Evolutionary conservation across 2,329 filamentous ascomycete species (phyloP), one percentile per base, ranked within the genome.

Genomic region (Colletotrichum eleusines): DNA sequence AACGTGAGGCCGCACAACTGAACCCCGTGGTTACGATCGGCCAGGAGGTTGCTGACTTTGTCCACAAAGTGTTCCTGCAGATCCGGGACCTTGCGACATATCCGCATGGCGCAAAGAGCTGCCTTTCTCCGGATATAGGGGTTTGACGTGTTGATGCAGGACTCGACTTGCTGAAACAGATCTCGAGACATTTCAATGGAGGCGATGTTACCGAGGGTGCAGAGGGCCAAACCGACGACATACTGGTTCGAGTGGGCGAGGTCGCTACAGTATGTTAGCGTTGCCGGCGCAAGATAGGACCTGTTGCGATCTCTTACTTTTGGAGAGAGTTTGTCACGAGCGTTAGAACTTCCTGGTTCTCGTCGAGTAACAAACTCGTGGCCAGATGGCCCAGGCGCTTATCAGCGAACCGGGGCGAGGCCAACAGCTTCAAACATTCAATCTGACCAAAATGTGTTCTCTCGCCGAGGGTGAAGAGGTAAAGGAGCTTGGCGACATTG

Each of bases 371-470:
- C 79, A 99, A 84, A 90, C 98, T 99, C 23, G 96, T 99, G 31
- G 96, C 96, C 75, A 99, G 85, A 79, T 99, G 97, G 50, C 96
- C 96, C 76, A 99, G 84, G 58, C 96, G 91, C 85, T 99, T 99
- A 86, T 99, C 96, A 75, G 96, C 96, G 79, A 99, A 99, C 70
- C 95, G 94, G 74, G 97, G 95, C 50, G 96, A 99, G 69, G 96
- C 96, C 69, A 99, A 89, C 61, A 99, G 89, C 84, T 99, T 99
- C 78, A 99, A 88, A 82, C 96, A 99, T 89, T 99, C 96, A 80
- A 99, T 99, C 86, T 99, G 96, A 62, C 96, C 96, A 80, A 99
- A 99, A 83, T 99, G 96, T 68, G 96, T 99, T 78, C 96, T 90
- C 84, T 99, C 96, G 74, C 96, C 96, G 51, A 99, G 88, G 1